Percentiles rank a stretch among this genome's conserved stretches.
These are phyloP conservation scores for Rheum nobile DNA, from an alignment of 148 eudicot species.

Conservation along the genomic window DNA sequence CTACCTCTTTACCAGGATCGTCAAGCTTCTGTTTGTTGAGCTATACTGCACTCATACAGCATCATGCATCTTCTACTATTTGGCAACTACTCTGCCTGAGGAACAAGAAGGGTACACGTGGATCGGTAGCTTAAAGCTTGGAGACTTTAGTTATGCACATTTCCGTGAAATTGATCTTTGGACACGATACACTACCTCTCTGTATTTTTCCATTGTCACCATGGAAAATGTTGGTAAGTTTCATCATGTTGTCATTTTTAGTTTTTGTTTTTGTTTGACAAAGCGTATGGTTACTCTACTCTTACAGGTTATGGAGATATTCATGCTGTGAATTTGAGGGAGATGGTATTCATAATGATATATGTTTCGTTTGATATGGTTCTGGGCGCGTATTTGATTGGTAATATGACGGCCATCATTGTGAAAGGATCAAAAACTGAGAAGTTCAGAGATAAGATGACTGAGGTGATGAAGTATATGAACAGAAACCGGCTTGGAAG, in stretches of 20 bases:
- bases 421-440: conserved; percentile 73
- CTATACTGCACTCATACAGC: conserved; percentile 94
- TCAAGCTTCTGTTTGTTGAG: conserved; percentile 74
- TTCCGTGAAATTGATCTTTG: conserved; percentile 79
- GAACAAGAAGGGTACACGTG: conserved; percentile 83
- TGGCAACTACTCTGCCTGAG: conserved; percentile 76
- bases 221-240: conserved; percentile 93
- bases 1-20: conserved; percentile 61
- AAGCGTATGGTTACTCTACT: background rate
- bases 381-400: conserved; percentile 61
- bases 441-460: conserved; percentile 57
- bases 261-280: too few species aligned
- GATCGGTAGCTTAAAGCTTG: conserved; percentile 86
- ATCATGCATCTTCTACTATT: conserved; percentile 83
- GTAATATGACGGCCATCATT: conserved; percentile 64
- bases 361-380: conserved; percentile 72
- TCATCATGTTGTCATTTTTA: background rate
- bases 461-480: conserved; percentile 58
- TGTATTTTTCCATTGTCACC: conserved; percentile 86
- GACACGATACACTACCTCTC: conserved; percentile 62
- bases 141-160: conserved; percentile 63
- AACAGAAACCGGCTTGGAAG: conserved; percentile 47
- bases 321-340: conserved; percentile 68
- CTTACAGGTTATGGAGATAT: conserved; percentile 66
- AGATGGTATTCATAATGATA: conserved; percentile 67